phyloP scores from a whole-genome alignment of 345 rosid genomes.

The Populus deltoides region DNA sequence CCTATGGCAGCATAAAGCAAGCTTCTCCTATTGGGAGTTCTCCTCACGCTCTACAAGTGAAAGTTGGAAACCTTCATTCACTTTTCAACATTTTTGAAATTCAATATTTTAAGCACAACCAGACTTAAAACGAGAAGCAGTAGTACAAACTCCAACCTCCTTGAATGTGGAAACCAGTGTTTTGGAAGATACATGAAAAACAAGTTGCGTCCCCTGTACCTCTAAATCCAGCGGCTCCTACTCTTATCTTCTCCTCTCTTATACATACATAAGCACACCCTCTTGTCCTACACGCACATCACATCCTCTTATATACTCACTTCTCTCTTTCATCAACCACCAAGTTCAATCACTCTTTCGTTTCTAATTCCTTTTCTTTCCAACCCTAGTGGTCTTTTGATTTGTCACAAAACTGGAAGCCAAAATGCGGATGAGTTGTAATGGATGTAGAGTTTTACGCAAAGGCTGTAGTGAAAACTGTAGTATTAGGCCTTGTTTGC shows the following conservation, averaged over 20 bases:
- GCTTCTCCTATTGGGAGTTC: slow-evolving; percentile 5
- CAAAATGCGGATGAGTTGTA: slow-evolving; percentile 74
- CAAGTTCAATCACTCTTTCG: background rate
- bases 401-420: background rate
- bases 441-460: slow-evolving; percentile 94
- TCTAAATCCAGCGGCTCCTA: slow-evolving; percentile 40
- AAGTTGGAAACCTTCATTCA: background rate
- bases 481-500: slow-evolving; percentile 87
- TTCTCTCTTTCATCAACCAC: background rate
- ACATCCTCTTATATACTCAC: background rate
- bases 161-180: slow-evolving; percentile 44
- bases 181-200: slow-evolving; percentile 23
- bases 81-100: background rate
- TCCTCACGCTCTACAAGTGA: background rate
- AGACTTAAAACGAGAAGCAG: background rate
- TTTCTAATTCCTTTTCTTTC: too few species aligned
- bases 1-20: background rate
- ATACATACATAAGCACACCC: background rate
- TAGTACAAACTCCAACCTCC: slow-evolving; percentile 16
- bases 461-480: slow-evolving; percentile 93
- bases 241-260: background rate
- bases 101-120: background rate
- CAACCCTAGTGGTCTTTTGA: background rate
- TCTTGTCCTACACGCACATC: background rate
- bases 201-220: slow-evolving; percentile 32